phyloP scores from a whole-genome alignment of 2,329 filamentous ascomycete genomes.

The Tolypocladium album region DNA sequence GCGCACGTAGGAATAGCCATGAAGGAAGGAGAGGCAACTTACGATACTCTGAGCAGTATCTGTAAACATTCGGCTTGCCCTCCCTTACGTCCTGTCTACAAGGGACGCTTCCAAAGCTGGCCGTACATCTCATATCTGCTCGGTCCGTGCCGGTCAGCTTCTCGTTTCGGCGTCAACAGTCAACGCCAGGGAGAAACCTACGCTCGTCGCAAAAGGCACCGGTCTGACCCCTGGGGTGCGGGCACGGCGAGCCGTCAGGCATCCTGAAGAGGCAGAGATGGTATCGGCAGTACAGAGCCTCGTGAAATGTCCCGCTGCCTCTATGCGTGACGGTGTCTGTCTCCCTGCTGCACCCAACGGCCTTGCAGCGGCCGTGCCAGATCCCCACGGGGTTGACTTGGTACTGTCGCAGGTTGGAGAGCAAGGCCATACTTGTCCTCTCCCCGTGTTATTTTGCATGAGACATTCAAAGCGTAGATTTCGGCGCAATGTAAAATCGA shows the following conservation, averaged over 20 bases:
- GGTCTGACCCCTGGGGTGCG: background rate
- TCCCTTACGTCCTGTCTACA: background rate
- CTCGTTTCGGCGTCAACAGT: background rate
- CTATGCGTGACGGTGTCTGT: background rate
- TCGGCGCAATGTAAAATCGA: background rate
- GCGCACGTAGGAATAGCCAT: too few relatives aligned
- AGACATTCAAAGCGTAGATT: background rate
- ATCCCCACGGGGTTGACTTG: background rate
- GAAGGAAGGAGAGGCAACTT: background rate
- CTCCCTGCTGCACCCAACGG: background rate
- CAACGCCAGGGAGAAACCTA: background rate
- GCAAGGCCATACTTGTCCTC: background rate
- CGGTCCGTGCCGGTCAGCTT: background rate
- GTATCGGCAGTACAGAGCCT: conserved; percentile 1
- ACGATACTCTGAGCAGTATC: conserved; percentile 1
- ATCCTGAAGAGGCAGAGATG: conserved; percentile 3
- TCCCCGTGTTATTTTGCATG: too few relatives aligned
- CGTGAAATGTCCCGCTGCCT: background rate
- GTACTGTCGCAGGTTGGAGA: background rate
- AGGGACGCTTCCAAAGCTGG: background rate
- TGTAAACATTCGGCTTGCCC: background rate
- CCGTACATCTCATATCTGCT: background rate
- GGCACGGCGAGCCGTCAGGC: background rate
- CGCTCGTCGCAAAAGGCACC: background rate
- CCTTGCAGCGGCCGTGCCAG: background rate